Evolutionary conservation across 1,284 basidiomycete genomes (phyloP).

Genomic region (Hemileia vastatrix): DNA sequence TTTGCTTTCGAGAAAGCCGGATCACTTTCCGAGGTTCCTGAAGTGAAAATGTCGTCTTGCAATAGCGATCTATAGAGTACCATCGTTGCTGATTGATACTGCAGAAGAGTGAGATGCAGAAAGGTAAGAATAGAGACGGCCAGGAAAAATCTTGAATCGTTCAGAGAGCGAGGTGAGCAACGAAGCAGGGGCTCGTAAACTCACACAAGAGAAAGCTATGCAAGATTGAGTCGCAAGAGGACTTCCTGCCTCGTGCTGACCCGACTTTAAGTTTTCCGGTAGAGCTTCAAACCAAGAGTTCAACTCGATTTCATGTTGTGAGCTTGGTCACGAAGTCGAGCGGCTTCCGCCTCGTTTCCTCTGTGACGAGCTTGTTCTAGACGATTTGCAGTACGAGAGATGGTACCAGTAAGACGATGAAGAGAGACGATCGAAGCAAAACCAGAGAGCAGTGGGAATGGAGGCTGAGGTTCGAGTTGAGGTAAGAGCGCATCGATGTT

Average conservation of each 20-base stretch:
- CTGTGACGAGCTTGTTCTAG: constrained; percentile 1
- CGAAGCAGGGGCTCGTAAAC: too few relatives aligned
- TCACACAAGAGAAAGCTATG: too few relatives aligned
- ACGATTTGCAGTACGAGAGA: neutral
- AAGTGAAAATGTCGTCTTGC: too few relatives aligned
- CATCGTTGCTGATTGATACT: too few relatives aligned
- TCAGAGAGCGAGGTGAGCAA: too few relatives aligned
- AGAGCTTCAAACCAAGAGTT: constrained; percentile 6
- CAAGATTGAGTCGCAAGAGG: constrained; percentile 3
- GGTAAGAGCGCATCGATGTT: constrained; percentile 9
- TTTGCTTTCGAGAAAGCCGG: too few relatives aligned
- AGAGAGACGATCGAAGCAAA: constrained; percentile 6
- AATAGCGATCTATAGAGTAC: too few relatives aligned
- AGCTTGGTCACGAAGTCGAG: neutral
- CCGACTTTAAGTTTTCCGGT: neutral
- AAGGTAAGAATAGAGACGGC: too few relatives aligned
- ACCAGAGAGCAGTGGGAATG: constrained; percentile 2
- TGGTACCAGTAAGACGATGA: neutral
- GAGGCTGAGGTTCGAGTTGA: neutral
- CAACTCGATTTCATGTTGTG: neutral
- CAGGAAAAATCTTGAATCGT: too few relatives aligned
- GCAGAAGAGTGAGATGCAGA: too few relatives aligned
- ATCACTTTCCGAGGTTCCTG: too few relatives aligned
- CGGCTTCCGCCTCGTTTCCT: neutral
- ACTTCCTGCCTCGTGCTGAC: neutral